These are phyloP conservation scores for Ogataea sp. DNA, from an alignment of 805 yeast genomes.

Conservation along the genomic window DNA sequence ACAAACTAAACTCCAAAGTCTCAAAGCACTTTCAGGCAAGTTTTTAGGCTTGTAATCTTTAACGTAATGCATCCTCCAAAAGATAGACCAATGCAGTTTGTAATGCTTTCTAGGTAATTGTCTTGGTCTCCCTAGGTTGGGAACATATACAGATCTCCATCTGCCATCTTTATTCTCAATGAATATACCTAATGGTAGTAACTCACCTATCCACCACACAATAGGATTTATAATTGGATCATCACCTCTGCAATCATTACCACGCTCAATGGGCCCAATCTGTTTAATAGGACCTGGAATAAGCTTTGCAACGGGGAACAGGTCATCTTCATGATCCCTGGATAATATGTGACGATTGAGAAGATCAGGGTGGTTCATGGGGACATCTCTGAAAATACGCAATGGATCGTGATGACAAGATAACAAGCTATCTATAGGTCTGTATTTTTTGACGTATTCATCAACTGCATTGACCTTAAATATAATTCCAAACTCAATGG, in stretches of 20 bases:
- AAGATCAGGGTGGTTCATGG: constrained; percentile 8
- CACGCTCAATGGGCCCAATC: neutral
- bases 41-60: constrained; percentile 38
- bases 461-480: constrained; percentile 34
- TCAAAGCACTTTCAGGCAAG: constrained; percentile 27
- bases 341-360: neutral
- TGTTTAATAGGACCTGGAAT: constrained; percentile 3
- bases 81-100: constrained; percentile 55
- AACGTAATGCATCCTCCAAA: constrained; percentile 43
- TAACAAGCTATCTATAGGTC: constrained; percentile 33
- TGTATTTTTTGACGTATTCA: constrained; percentile 31
- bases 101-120: constrained; percentile 36
- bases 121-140: constrained; percentile 50
- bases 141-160: constrained; percentile 43
- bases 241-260: constrained; percentile 33
- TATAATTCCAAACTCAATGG: constrained; percentile 39
- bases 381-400: constrained; percentile 15
- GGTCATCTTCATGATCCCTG: neutral
- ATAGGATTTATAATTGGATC: constrained; percentile 19
- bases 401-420: constrained; percentile 47
- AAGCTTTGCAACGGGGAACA: constrained; percentile 11
- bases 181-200: constrained; percentile 49
- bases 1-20: constrained; percentile 1
- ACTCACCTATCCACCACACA: constrained; percentile 57
- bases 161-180: constrained; percentile 37